Percentiles rank a stretch among this genome's conserved stretches.
Conservation (phyloP, 2,329 filamentous ascomycete species). For the Blastomyces silverae region DNA sequence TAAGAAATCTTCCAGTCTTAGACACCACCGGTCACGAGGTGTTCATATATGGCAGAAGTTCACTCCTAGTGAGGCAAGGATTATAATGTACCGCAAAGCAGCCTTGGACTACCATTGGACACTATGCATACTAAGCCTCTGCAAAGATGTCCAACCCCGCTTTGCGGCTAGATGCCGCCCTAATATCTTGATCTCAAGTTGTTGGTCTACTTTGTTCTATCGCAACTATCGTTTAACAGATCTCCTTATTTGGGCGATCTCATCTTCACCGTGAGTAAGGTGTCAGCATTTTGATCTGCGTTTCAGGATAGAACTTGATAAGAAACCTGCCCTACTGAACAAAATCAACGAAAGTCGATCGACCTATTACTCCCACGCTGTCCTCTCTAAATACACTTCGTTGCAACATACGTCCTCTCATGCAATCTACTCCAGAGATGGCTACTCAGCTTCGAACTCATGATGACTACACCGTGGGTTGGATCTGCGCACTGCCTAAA, state of each 20-base stretch:
- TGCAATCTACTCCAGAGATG: not conserved
- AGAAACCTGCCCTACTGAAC: not conserved
- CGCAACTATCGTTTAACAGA: not conserved
- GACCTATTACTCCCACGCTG: no score
- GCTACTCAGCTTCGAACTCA: conserved; percentile 1
- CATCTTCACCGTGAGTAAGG: not conserved
- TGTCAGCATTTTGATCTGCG: not conserved
- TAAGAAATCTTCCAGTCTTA: no score
- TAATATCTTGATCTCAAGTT: not conserved
- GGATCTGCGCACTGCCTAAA: conserved; percentile 17
- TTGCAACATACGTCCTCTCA: not conserved
- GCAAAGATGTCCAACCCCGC: conserved; percentile 1
- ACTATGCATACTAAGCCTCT: not conserved
- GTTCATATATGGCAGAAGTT: no score
- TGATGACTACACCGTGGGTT: conserved; percentile 14
- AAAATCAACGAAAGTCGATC: no score
- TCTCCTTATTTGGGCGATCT: not conserved
- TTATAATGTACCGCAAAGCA: no score
- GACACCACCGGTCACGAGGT: no score
- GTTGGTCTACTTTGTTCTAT: not conserved
- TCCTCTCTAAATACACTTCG: not conserved
- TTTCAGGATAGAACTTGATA: not conserved
- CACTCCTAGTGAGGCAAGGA: no score
- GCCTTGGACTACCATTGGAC: not conserved
- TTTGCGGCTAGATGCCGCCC: not conserved